Conservation (phyloP, 2,329 filamentous ascomycete genomes). For the Alternaria tenuissima region DNA sequence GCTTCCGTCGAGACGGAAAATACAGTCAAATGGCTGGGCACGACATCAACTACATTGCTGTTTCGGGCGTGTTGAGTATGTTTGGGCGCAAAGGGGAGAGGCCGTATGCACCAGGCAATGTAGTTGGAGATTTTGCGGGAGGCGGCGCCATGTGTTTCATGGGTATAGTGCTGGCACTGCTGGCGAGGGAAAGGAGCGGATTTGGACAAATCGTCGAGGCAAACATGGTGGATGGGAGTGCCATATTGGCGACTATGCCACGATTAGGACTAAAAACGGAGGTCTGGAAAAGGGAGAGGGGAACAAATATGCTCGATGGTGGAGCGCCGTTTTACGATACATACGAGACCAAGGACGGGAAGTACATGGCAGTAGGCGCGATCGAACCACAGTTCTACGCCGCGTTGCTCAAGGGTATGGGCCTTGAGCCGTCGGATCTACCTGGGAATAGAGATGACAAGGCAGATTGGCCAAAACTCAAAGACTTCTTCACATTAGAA, state of each 20-base stretch:
- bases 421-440: constrained; percentile 59
- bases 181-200: constrained; percentile 70
- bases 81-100: constrained; percentile 74
- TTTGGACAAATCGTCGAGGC: constrained; percentile 88
- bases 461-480: constrained; percentile 72
- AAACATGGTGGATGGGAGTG: constrained; percentile 93
- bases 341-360: constrained; percentile 82
- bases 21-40: constrained; percentile 91
- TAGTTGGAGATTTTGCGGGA: constrained; percentile 90
- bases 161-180: constrained; percentile 81
- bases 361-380: constrained; percentile 85
- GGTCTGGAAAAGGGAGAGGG: constrained; percentile 70
- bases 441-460: constrained; percentile 65
- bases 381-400: constrained; percentile 87
- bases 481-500: constrained; percentile 64
- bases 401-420: constrained; percentile 71
- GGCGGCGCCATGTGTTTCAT: constrained; percentile 84
- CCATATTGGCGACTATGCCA: constrained; percentile 81
- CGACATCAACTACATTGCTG: constrained; percentile 95
- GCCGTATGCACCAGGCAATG: constrained; percentile 81
- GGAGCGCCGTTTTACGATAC: constrained; percentile 90
- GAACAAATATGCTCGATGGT: constrained; percentile 81
- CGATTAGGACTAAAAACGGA: constrained; percentile 71
- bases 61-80: constrained; percentile 79
- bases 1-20: constrained; percentile 85